Base-by-base conservation (phyloP, 768 basidiomycete genomes). In the Rhizopogon roseolus region DNA sequence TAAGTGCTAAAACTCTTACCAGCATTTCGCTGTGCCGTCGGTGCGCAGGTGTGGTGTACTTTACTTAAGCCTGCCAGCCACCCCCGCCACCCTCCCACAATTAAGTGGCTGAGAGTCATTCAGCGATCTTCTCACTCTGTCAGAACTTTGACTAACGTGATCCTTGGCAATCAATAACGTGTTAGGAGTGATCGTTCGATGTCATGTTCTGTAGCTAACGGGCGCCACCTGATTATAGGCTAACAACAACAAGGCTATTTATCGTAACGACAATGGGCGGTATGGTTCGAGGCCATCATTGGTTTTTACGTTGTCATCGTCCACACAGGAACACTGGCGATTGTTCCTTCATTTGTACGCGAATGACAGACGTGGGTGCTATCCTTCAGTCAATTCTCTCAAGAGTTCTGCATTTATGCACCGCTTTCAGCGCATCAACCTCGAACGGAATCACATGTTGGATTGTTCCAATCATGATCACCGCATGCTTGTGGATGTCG, bases 351-450 rank as follows among this genome's bases (percentile, higher is more conserved):
- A 10, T 13, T 36, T 36, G 13, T 36, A 36, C 34, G 14, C 45
- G 19, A 22, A 48, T 48, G 46, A 48, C 46, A 48, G 46, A 48
- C 46, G 46, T 48, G 46, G 46, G 46, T 36, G 34, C 46, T 25
- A 48, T 48, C 46, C 8, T 14, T 48, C 32, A 16, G 36, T 48
- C 36, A 48, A 48, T 36, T 48, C 19, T 36, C 46, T 22, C 46
- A 2, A 48, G 34, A 48, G 36, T 16, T 9, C 29, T 32, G 46
- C 32, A 32, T 4, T 14, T 1, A 36, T 36, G 34, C 34, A 36
- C 14, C 14, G 14, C 5, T 16, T 25, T 11, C 19, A 48, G 34
- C 37, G 9, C 1, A 48, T 22, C 32, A 14, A 19, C 34, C 32
- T 34, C 13, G 19, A 48, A 48, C 45, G 32, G 19, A 16, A 34